Evolutionary conservation across 805 yeast genomes (phyloP), one percentile per base, ranked within the genome.

Genomic region (Teunomyces aglyptinius): DNA sequence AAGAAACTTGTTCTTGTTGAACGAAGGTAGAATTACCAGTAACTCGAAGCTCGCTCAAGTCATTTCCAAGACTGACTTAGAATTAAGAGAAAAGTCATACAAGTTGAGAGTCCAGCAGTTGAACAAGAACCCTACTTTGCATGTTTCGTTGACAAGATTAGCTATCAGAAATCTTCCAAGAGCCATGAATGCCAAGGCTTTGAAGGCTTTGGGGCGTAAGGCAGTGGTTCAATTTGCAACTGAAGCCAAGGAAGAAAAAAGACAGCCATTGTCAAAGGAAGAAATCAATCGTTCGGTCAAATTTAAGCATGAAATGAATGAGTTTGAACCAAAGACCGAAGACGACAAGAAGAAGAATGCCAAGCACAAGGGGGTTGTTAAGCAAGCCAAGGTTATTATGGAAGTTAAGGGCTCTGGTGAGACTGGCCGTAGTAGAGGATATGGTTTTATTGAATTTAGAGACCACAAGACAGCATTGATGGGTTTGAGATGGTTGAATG

Each of bases 401-500:
- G 99, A 94, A 69, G 87, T 89, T 38, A 92, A 91, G 64, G 96
- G 90, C 6, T 75, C 92, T 6, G 95, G 96, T 16, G 85, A 85
- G 20, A 68, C 76, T 24, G 99, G 99, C 47, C 80, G 99, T 67
- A 84, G 94, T 60, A 85, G 97, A 74, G 99, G 99, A 50, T 94
- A 92, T 60, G 99, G 99, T 52, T 92, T 94, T 76, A 68, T 94
- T 38, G 98, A 94, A 68, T 90, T 77, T 66, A 83, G 90, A 67
- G 96, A 91, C 66, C 99, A 94, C 66, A 86, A 86, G 66, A 65
- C 85, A 52, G 98, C 99, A 1, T 76, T 94, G 54, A 91, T 90
- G 97, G 97, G 96, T 2, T 78, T 94, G 47, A 82, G 99, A 74
- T 94, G 97, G 96, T 76, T 94, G 64, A 94, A 94, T 65, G 96